Base-by-base conservation (phyloP, 441 rosid species). In the Erysimum cheiri region DNA sequence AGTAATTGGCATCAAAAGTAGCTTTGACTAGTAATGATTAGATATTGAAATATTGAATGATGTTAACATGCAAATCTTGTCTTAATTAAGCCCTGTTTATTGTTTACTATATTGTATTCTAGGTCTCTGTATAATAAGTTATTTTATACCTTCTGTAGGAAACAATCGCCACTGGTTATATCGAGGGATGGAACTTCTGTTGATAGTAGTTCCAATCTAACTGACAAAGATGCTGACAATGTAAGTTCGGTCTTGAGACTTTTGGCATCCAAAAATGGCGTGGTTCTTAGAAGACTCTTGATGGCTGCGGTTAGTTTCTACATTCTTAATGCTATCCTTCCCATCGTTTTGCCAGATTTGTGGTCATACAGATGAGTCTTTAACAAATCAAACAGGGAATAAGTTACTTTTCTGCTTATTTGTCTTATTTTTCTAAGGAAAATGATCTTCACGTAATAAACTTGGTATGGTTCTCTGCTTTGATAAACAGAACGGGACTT, bases 221-320 rank as follows among this genome's bases (percentile, higher is more conserved):
- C 75, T 15, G 64, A 74, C 50, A 87, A 83, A 67, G 83, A 79
- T 63, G 64, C 80, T 54, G 81, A 88, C 46, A 70, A 74, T 19
- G 84, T 87, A 12, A 77, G 81, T 69, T 57, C 88, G 74, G 81
- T 94, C 52, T 56, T 88, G 78, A 83, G 65, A 77, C 90, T 93
- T 77, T 77, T 91, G 76, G 86, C 89, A 57, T 88, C 97, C 48
- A 88, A 83, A 78, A 83, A 90, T 33, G 99, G 97, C 61, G 80
- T 79, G 64, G 96, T 83, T 72, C 87, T 94, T 48, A 83, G 99
- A 76, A 88, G 88, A 75, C 96, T 94, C 74, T 62, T 91, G 71
- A 83, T 91, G 96, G 88, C 97, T 66, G 99, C 92, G 49, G 99
- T 91, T 68, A 86, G 96, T 87, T 67, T 59, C 54, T n/a, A 60